Base-by-base conservation (phyloP, 2,329 filamentous ascomycete genomes). In the Dryadomyces quercus-mongolicae region DNA sequence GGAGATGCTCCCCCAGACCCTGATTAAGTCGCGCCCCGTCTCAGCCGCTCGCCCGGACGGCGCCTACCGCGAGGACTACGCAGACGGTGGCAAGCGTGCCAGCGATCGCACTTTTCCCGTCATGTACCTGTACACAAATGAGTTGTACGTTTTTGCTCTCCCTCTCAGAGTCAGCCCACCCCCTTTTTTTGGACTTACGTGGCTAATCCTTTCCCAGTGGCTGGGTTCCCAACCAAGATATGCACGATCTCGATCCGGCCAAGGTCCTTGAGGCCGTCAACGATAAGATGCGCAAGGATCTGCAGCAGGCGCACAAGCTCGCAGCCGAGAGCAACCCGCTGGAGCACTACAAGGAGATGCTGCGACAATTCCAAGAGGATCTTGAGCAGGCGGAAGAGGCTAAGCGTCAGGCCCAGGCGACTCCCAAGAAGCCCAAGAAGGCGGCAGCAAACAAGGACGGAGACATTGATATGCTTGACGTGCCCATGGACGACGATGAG, bases 91-190 rank as follows among this genome's bases (percentile, higher is more conserved):
- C 62, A 93, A 93, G 74, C 86, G 90, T 60, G 83, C 80, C 45
- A 81, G 84, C 58, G 90, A 96, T 69, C 81, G 92, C 59, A 90
- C 86, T 34, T 97, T 90, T 67, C 88, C 92, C 5, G 84, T 97
- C 65, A 96, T 97, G 92, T 97, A 95, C 67, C 74, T 97, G 51
- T 77, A 82, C 59, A 95, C 91, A 42, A 96, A 97, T 64, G 92
- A 97, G 76, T 97, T 98, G 93, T 98, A 73, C 81, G 92, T 49
- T 22, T 22, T 49, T 31, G 42, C 25, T 48, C 5, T 31, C 25
- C 31, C 36, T 15, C 42, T 31, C 21, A 40, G 18, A 42, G 18
- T 20, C 8, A 6, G 45, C 48, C 31, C 45, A 15, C 49, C 44
- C 51, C 62, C 53, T 58, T 46, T 34, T 34, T 8, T 13, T 38